Base-by-base conservation (phyloP, 73 alveolate species). In the Paramecium octaurelia region DNA sequence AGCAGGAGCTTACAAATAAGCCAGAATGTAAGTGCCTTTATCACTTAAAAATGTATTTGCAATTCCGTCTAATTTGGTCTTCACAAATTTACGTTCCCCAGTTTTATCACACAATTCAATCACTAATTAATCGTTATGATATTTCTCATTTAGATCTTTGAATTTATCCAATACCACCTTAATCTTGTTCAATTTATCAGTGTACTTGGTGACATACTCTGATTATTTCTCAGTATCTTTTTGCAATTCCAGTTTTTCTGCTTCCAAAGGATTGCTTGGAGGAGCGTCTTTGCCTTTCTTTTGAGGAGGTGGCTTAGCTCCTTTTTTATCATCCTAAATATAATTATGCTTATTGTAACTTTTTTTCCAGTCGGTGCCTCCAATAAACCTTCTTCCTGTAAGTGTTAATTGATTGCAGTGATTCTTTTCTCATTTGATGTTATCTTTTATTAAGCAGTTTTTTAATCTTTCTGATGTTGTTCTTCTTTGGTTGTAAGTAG, bases 11-110 rank as follows among this genome's bases (percentile, higher is more conserved):
- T 64, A 43, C 18, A 70, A 54, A 73, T 89, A 89, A 18, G 89
- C 94, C 24, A 89, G 31, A 11, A 89, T 83, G 29, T 89, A 89
- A 35, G 94, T 89, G 27, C 76, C 75, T 73, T 89, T 89, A 70
- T 89, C 94, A 21, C 88, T 70, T 40, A 89, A 71, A 71, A 89
- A 89, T 43, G 90, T 71, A 89, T 89, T 89, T 20, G 94, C 94
- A 16, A 40, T 42, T 11, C 64, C 50, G 46, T 89, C 94, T 29
- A 83, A 58, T 73, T 89, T 89, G 12, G 94, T 89, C 31, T 89
- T 89, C 18, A 89, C 91, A 50, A 89, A 89, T 29, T 89, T 89
- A 23, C 94, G 71, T 38, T 89, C 94, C 3, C 94, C 94, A 42
- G 86, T 46, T 46, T 71, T 89, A 71, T 89, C 94, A 70, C 80